These are phyloP conservation scores for Coemansia sp. DNA, from an alignment of 192 early-diverging fungal genomes.

Conservation along the genomic window DNA sequence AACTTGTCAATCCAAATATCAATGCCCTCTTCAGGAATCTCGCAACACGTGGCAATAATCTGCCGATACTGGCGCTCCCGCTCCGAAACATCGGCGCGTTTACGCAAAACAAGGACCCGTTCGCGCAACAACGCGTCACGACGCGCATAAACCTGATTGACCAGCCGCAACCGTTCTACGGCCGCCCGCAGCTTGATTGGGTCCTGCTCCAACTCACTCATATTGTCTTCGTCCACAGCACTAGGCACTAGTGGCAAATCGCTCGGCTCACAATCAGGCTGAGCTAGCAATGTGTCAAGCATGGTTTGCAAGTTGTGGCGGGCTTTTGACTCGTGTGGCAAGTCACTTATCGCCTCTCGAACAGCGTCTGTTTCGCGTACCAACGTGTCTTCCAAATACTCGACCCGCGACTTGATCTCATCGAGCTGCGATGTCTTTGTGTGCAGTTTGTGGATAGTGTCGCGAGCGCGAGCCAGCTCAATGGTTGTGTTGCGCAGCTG, in stretches of 20 bases:
- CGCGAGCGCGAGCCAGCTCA: conserved; percentile 58
- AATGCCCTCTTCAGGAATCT: conserved; percentile 73
- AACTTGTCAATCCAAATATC: conserved; percentile 75
- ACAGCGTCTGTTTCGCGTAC: conserved; percentile 52
- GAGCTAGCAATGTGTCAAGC: conserved; percentile 23
- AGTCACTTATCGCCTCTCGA: conserved; percentile 32
- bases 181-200: conserved; percentile 28
- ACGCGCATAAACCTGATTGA: conserved; percentile 49
- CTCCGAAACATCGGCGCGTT: conserved; percentile 56
- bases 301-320: conserved; percentile 27
- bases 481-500: conserved; percentile 57
- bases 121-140: conserved; percentile 54
- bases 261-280: conserved; percentile 4
- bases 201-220: conserved; percentile 24
- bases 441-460: conserved; percentile 55
- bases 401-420: conserved; percentile 63
- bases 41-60: conserved; percentile 84
- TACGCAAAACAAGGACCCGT: conserved; percentile 59
- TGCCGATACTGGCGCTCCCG: conserved; percentile 77
- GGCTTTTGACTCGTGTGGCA: conserved; percentile 32
- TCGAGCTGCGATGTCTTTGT: conserved; percentile 55
- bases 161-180: conserved; percentile 39
- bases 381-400: conserved; percentile 60
- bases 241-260: conserved; percentile 19
- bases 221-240: conserved; percentile 9